phyloP scores from a whole-genome alignment of 163 green algal species.

The Scenedesmus sp. region DNA sequence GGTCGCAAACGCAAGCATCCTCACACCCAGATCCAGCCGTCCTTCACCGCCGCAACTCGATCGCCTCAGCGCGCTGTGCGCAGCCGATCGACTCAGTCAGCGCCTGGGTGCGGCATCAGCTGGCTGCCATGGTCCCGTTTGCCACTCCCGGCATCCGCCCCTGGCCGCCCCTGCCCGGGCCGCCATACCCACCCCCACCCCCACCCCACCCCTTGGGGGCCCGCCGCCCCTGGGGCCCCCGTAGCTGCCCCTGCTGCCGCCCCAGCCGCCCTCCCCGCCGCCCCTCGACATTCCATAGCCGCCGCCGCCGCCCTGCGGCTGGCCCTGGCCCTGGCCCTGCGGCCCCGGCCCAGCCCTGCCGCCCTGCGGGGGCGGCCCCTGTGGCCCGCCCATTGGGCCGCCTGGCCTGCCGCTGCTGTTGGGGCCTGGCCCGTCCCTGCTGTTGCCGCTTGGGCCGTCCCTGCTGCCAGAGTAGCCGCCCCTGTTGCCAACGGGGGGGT shows the following conservation, averaged over 20 bases:
- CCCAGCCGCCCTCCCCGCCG: neutral
- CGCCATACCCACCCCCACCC: neutral
- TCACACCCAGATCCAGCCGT: too few relatives aligned
- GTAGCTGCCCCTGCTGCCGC: neutral
- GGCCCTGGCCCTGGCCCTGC: neutral
- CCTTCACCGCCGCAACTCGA: too few relatives aligned
- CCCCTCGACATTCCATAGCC: neutral
- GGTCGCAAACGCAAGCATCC: too few relatives aligned
- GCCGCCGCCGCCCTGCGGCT: neutral
- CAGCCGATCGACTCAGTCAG: too few relatives aligned
- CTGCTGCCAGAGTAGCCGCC: neutral
- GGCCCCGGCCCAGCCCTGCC: neutral
- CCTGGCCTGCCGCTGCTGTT: neutral
- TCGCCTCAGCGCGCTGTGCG: too few relatives aligned
- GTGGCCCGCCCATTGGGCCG: neutral
- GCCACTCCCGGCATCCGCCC: neutral
- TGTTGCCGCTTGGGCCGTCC: neutral
- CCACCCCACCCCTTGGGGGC: neutral
- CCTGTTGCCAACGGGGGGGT: neutral
- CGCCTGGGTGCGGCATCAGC: too few relatives aligned
- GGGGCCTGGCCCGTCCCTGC: too few relatives aligned
- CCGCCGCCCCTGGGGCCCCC: neutral
- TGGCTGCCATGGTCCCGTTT: constrained; percentile 17
- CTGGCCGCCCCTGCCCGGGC: neutral
- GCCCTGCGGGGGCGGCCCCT: neutral